Percentiles rank a stretch among this genome's conserved stretches.
These are phyloP conservation scores for Pichia sp. DNA, from an alignment of 1,139 yeast species.

Conservation along the genomic window DNA sequence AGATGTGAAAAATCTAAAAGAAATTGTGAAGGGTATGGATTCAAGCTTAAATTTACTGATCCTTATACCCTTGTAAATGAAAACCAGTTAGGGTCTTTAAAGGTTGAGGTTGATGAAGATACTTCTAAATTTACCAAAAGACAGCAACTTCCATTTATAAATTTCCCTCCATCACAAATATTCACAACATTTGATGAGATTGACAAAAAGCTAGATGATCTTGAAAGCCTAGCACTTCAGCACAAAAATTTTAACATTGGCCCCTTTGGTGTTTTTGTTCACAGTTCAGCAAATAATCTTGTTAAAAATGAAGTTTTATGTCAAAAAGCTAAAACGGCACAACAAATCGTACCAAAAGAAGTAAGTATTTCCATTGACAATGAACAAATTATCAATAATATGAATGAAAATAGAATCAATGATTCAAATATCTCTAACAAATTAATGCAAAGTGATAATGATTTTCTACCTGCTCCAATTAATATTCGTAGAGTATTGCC, in stretches of 20 bases:
- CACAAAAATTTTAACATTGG: slow-evolving; percentile 33
- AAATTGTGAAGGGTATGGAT: slow-evolving; percentile 74
- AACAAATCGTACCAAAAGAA: too few species aligned
- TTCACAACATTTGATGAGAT: slow-evolving; percentile 72
- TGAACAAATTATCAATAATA: too few species aligned
- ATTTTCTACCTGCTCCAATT: neutral
- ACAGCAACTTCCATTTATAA: slow-evolving; percentile 65
- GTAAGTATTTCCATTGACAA: too few species aligned
- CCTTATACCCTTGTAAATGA: slow-evolving; percentile 31
- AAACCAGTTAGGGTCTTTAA: slow-evolving; percentile 16
- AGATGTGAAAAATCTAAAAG: slow-evolving; percentile 37
- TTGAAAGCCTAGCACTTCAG: slow-evolving; percentile 29
- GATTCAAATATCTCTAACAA: too few species aligned
- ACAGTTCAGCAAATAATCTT: too few species aligned
- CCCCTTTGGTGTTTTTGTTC: slow-evolving; percentile 51
- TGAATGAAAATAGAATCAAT: too few species aligned
- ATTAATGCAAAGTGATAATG: too few species aligned
- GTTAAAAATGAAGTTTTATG: neutral
- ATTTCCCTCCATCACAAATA: slow-evolving; percentile 45
- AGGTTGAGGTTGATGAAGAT: slow-evolving; percentile 10
- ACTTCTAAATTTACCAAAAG: slow-evolving; percentile 33
- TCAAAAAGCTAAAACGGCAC: neutral
- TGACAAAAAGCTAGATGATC: slow-evolving; percentile 58
- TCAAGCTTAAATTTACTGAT: slow-evolving; percentile 67
- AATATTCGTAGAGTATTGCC: slow-evolving; percentile 4